phyloP scores from a whole-genome alignment of 169 alveolate species.

The Plasmodium cynomolgi region DNA sequence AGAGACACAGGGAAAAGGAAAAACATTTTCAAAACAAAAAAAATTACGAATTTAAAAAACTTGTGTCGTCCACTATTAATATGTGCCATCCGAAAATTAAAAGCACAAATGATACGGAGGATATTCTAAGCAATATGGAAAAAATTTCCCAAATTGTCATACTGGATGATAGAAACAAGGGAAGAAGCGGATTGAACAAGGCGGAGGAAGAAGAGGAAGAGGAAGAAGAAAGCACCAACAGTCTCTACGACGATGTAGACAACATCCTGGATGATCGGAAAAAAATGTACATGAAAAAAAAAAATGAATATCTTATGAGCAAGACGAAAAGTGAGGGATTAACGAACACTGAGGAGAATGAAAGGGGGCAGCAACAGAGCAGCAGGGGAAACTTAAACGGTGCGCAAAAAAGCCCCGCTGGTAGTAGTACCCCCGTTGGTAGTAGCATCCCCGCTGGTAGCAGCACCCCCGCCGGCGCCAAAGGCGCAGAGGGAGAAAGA shows the following conservation, averaged over 20 bases:
- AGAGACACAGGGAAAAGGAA: background rate
- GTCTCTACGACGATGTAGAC: conserved; percentile 62
- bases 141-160: conserved; percentile 48
- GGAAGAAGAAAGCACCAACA: conserved; percentile 18
- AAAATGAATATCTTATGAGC: conserved; percentile 3
- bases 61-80: conserved; percentile 43
- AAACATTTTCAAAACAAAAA: background rate
- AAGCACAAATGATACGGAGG: conserved; percentile 24
- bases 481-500: background rate
- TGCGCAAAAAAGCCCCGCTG: background rate
- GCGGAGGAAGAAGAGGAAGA: conserved; percentile 1
- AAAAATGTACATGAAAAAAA: conserved; percentile 42
- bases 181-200: background rate
- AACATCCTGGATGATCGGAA: conserved; percentile 56
- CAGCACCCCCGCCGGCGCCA: background rate
- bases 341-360: background rate
- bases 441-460: background rate
- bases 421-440: background rate
- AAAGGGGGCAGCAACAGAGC: background rate
- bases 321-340: background rate
- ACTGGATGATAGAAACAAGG: conserved; percentile 1
- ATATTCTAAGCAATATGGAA: conserved; percentile 56
- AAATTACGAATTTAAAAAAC: conserved; percentile 41
- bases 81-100: conserved; percentile 60
- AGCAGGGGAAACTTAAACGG: background rate